These are phyloP conservation scores for Solanum chaucha DNA, from an alignment of 257 asterid genomes.

Conservation along the genomic window DNA sequence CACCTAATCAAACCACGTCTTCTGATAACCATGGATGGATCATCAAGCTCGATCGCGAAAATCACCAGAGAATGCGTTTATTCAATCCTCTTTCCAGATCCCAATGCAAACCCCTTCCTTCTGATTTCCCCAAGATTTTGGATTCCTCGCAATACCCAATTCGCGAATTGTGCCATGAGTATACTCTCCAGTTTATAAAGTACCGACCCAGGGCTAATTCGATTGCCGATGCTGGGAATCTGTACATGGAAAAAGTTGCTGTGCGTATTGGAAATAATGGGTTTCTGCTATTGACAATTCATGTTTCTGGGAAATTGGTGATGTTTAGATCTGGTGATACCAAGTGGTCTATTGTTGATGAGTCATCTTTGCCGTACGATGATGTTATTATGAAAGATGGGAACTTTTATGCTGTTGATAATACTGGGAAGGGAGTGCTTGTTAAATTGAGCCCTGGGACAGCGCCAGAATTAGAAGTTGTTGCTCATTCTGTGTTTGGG, in stretches of 20 bases:
- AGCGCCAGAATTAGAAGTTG: constrained; percentile 21
- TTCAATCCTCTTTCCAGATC: constrained; percentile 49
- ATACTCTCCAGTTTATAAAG: constrained; percentile 59
- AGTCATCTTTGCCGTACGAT: constrained; percentile 49
- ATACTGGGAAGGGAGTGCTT: constrained; percentile 44
- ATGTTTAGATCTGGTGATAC: constrained; percentile 62
- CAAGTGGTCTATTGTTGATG: constrained; percentile 57
- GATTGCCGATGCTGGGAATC: constrained; percentile 60
- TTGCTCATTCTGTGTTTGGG: constrained; percentile 42
- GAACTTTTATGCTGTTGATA: constrained; percentile 53
- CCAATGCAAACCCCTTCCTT: constrained; percentile 41
- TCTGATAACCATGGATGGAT: constrained; percentile 31
- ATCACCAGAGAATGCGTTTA: constrained; percentile 39
- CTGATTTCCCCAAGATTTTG: constrained; percentile 38
- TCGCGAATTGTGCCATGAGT: constrained; percentile 49
- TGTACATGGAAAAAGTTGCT: constrained; percentile 80
- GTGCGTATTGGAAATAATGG: constrained; percentile 16
- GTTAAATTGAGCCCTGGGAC: constrained; percentile 23
- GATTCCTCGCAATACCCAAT: constrained; percentile 35
- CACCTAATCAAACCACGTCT: constrained; percentile 5
- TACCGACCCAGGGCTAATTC: constrained; percentile 67
- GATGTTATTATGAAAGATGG: constrained; percentile 60
- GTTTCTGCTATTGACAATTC: constrained; percentile 57
- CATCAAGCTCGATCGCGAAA: constrained; percentile 54
- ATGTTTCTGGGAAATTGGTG: constrained; percentile 62